Evolutionary conservation across 352 stramenopile genomes (phyloP).

Genomic region (Pythium brachiatum): DNA sequence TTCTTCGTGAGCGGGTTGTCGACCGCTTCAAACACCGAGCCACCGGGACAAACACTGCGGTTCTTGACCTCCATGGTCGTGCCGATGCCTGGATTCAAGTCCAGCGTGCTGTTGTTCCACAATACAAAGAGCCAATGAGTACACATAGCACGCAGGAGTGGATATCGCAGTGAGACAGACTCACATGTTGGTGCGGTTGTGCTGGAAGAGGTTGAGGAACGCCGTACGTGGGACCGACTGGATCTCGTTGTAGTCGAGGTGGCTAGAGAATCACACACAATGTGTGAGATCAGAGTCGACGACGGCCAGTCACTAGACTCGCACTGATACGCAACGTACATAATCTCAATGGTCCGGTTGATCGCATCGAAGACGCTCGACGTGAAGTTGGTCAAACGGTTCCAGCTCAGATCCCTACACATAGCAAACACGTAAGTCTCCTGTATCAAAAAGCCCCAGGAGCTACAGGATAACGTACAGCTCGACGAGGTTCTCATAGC

Average conservation of each 20-base stretch:
- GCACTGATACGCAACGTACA: conserved; percentile 35
- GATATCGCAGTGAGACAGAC: background rate
- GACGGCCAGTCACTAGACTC: too few species aligned
- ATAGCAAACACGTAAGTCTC: background rate
- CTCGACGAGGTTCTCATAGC: conserved; percentile 37
- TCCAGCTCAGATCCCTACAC: conserved; percentile 52
- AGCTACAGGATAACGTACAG: conserved; percentile 36
- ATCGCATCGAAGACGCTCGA: conserved; percentile 43
- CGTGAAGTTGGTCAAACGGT: conserved; percentile 60
- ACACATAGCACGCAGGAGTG: background rate
- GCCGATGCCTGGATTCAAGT: conserved; percentile 51
- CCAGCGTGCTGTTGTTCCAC: conserved; percentile 32
- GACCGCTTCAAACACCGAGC: conserved; percentile 49
- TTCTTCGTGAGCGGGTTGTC: conserved; percentile 23
- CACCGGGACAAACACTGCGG: conserved; percentile 46
- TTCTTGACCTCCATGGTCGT: conserved; percentile 32
- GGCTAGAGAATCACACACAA: conserved; percentile 34
- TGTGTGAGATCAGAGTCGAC: too few species aligned
- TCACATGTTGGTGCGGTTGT: conserved; percentile 48
- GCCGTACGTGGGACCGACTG: conserved; percentile 53
- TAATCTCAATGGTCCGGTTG: conserved; percentile 40
- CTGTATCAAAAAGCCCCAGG: too few species aligned
- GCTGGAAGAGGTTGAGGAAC: conserved; percentile 44
- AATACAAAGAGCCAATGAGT: background rate
- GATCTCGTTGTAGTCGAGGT: conserved; percentile 62